These are phyloP conservation scores for Penicillium riverlandense DNA, from an alignment of 495 filamentous ascomycete genomes.

Conservation along the genomic window DNA sequence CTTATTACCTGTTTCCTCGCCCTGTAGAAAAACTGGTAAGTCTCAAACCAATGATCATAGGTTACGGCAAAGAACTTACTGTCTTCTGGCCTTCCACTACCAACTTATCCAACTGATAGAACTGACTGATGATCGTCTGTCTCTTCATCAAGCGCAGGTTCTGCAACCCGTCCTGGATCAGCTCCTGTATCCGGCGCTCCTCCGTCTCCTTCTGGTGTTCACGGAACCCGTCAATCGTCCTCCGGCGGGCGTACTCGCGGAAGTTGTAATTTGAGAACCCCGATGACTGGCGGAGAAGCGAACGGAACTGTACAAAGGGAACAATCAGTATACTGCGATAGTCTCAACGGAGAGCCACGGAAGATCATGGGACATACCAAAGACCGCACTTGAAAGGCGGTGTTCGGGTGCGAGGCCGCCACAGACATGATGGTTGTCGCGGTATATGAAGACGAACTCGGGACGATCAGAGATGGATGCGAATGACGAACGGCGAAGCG, in stretches of 20 bases:
- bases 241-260: conserved; percentile 87
- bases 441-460: not conserved
- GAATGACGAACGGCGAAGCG: not conserved
- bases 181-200: conserved; percentile 75
- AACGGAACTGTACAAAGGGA: conserved; percentile 63
- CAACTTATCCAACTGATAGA: conserved; percentile 85
- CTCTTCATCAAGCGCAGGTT: conserved; percentile 90
- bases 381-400: conserved; percentile 65
- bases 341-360: not conserved
- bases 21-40: conserved; percentile 33
- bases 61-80: conserved; percentile 20
- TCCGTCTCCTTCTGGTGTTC: conserved; percentile 61
- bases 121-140: conserved; percentile 90
- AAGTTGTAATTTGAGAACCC: conserved; percentile 96
- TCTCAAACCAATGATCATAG: no score
- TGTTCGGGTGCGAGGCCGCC: conserved; percentile 50
- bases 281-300: conserved; percentile 75
- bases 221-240: conserved; percentile 82
- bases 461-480: not conserved
- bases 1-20: conserved; percentile 63
- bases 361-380: conserved; percentile 43
- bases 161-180: conserved; percentile 82
- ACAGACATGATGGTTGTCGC: conserved; percentile 34
- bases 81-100: conserved; percentile 85
- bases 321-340: not conserved